Conservation (phyloP, 2,329 filamentous ascomycete genomes). For the Rutstroemia sydowiana region DNA sequence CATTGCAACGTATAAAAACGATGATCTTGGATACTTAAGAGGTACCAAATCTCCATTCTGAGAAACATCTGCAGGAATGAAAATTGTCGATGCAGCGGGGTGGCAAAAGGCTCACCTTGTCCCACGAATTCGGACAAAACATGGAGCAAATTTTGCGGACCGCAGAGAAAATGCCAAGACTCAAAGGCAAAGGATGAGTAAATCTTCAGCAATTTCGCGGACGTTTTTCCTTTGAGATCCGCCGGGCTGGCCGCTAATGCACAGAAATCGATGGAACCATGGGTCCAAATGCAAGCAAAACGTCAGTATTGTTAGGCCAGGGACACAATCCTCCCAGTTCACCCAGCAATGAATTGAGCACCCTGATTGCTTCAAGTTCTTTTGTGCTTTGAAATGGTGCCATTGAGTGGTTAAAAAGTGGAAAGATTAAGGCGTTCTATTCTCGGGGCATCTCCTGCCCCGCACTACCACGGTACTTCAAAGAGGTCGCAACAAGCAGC, state of each 20-base stretch:
- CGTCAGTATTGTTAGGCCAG: conserved; percentile 24
- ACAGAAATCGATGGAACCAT: conserved; percentile 17
- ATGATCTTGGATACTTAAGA: conserved; percentile 29
- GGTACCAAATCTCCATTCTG: conserved; percentile 27
- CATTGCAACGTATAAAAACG: conserved; percentile 33
- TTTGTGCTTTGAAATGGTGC: conserved; percentile 12
- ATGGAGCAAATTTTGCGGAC: conserved; percentile 5
- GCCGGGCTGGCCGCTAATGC: conserved; percentile 29
- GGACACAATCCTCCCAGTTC: conserved; percentile 20
- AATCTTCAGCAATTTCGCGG: conserved; percentile 9
- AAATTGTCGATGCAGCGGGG: conserved; percentile 28
- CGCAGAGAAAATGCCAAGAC: conserved; percentile 6
- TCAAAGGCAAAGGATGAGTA: conserved; percentile 3
- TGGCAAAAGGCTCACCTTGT: conserved; percentile 28
- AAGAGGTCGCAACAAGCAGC: conserved; percentile 15
- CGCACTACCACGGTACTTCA: conserved; percentile 26
- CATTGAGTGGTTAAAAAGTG: conserved; percentile 18
- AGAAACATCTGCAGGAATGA: conserved; percentile 28
- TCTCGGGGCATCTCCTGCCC: conserved; percentile 18
- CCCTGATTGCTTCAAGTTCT: not conserved
- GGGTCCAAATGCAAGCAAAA: conserved; percentile 20
- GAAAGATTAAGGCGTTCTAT: conserved; percentile 1
- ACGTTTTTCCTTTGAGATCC: conserved; percentile 20
- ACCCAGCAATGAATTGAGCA: conserved; percentile 12
- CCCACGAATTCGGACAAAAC: conserved; percentile 8